Conservation (phyloP, 345 rosid species). For the Arabis hirsuta region DNA sequence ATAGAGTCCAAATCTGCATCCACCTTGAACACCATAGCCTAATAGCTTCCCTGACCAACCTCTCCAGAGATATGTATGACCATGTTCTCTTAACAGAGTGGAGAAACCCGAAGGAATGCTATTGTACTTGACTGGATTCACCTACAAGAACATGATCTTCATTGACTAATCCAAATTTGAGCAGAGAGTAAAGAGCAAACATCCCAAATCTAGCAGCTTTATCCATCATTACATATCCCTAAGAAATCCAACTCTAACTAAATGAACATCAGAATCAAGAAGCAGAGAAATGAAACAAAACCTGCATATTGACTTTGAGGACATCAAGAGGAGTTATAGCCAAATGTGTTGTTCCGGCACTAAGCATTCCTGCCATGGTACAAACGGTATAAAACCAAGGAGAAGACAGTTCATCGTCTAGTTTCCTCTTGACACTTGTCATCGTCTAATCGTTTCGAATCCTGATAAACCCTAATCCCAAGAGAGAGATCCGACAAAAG, state of each 20-base stretch:
- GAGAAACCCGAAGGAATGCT: constrained; percentile 55
- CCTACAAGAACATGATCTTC: constrained; percentile 45
- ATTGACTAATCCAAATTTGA: constrained; percentile 1
- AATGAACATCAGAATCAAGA: constrained; percentile 24
- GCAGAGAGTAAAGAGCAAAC: background rate
- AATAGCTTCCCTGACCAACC: constrained; percentile 68
- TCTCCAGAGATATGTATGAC: constrained; percentile 59
- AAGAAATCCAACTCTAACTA: background rate
- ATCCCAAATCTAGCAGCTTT: constrained; percentile 5
- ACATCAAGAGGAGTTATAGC: constrained; percentile 73
- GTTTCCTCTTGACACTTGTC: constrained; percentile 36
- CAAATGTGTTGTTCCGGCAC: constrained; percentile 69
- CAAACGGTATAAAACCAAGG: constrained; percentile 55
- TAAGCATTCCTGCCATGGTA: constrained; percentile 64
- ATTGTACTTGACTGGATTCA: constrained; percentile 57
- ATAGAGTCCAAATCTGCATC: constrained; percentile 62
- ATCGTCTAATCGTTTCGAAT: constrained; percentile 27
- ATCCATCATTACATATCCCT: constrained; percentile 10
- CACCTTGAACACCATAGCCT: constrained; percentile 72
- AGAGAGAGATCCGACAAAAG: background rate
- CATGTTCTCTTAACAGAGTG: constrained; percentile 58
- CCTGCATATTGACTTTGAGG: constrained; percentile 79
- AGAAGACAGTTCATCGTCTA: constrained; percentile 38
- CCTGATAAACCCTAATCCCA: constrained; percentile 33
- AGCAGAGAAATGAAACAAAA: constrained; percentile 20